Conservation (phyloP, 2,329 filamentous ascomycete genomes). For the Coniochaeta sp. region DNA sequence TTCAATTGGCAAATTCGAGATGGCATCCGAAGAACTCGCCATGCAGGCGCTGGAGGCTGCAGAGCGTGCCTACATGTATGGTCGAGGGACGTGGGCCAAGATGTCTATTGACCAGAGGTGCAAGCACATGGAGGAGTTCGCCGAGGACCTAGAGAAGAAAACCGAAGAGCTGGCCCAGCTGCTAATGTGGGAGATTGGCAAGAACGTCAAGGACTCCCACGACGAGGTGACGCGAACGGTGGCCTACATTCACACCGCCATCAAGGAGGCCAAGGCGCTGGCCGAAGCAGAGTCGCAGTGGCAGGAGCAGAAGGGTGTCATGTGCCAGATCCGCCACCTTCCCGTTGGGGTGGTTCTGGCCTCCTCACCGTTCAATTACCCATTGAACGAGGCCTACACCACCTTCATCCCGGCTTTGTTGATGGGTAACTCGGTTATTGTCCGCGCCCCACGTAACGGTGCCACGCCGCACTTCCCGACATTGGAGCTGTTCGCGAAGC, state of each 20-base stretch:
- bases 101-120: neutral
- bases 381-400: neutral
- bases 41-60: neutral
- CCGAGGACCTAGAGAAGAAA: neutral
- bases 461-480: slow-evolving; percentile 1
- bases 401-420: neutral
- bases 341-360: neutral
- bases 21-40: neutral
- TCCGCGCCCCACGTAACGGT: neutral
- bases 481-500: neutral
- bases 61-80: neutral
- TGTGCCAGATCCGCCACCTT: slow-evolving; percentile 1
- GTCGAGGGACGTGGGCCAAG: neutral
- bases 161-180: neutral
- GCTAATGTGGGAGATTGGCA: slow-evolving; percentile 1
- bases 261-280: neutral
- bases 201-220: neutral
- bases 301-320: neutral
- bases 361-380: neutral
- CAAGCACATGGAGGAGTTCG: slow-evolving; percentile 2
- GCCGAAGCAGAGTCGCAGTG: neutral
- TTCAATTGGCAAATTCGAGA: slow-evolving; percentile 1
- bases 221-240: slow-evolving; percentile 1
- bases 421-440: slow-evolving; percentile 2
- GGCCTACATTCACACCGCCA: neutral